Conservation (phyloP, 108 stramenopile genomes). For the Pseudonitzschia multiseries region DNA sequence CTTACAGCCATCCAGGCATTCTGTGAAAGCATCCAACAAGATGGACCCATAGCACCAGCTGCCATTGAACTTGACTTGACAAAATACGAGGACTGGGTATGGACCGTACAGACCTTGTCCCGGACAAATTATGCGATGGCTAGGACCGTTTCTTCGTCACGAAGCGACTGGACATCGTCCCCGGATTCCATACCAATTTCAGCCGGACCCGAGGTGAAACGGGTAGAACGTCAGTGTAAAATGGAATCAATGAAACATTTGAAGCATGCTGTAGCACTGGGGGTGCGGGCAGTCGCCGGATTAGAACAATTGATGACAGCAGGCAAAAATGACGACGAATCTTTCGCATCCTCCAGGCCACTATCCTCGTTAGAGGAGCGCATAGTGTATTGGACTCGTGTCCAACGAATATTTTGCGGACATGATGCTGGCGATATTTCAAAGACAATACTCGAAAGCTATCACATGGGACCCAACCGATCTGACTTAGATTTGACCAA, state of each 20-base stretch:
- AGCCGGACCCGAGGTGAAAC: slow-evolving; percentile 33
- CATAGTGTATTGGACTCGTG: slow-evolving; percentile 50
- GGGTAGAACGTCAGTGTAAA: slow-evolving; percentile 39
- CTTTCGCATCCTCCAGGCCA: slow-evolving; percentile 1
- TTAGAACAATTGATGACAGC: slow-evolving; percentile 43
- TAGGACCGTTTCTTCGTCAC: slow-evolving; percentile 29
- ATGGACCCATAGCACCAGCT: slow-evolving; percentile 5
- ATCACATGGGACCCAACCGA: slow-evolving; percentile 59
- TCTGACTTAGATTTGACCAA: slow-evolving; percentile 20
- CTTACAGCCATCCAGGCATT: slow-evolving; percentile 34
- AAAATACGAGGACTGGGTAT: slow-evolving; percentile 45
- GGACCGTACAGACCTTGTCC: slow-evolving; percentile 42
- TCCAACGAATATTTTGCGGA: slow-evolving; percentile 33
- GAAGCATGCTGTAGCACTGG: slow-evolving; percentile 58
- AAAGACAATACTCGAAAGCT: slow-evolving; percentile 33
- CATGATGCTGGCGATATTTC: background rate
- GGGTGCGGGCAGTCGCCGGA: slow-evolving; percentile 60
- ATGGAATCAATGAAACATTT: slow-evolving; percentile 44
- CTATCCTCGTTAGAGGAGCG: slow-evolving; percentile 38
- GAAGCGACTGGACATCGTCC: slow-evolving; percentile 20
- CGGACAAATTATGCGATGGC: slow-evolving; percentile 63
- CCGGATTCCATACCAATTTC: slow-evolving; percentile 24
- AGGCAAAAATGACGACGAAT: background rate
- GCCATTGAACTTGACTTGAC: background rate
- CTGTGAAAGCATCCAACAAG: slow-evolving; percentile 23